phyloP scores from a whole-genome alignment of 805 yeast species.

The Kodamaea jinghongensis region DNA sequence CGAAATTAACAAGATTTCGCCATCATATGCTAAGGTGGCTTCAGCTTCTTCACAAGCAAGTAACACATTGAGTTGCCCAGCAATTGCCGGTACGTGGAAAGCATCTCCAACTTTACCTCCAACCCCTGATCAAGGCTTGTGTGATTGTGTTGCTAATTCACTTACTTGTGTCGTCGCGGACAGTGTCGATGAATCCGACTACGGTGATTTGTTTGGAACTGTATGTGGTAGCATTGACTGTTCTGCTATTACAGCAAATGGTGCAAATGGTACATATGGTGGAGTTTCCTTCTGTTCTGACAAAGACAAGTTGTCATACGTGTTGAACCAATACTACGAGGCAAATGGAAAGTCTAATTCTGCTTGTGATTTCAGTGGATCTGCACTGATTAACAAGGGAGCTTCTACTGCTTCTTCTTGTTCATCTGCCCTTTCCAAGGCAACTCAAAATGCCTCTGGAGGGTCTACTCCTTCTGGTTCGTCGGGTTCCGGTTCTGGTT shows the following conservation, averaged over 20 bases:
- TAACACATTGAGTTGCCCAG: constrained; percentile 59
- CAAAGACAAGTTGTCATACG: constrained; percentile 63
- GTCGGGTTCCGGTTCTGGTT: constrained; percentile 25
- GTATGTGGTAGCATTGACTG: constrained; percentile 63
- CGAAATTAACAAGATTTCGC: constrained; percentile 35
- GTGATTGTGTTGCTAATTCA: constrained; percentile 60
- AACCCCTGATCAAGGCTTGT: constrained; percentile 63
- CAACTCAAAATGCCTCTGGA: constrained; percentile 12
- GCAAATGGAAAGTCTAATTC: constrained; percentile 39
- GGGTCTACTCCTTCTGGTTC: constrained; percentile 21
- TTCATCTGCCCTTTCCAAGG: constrained; percentile 21
- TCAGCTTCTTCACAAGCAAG: constrained; percentile 30
- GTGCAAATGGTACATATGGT: constrained; percentile 67
- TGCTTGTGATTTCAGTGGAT: constrained; percentile 71
- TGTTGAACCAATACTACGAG: constrained; percentile 45
- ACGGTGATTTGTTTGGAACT: constrained; percentile 53
- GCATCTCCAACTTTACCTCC: constrained; percentile 75
- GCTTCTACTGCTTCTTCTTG: constrained; percentile 33
- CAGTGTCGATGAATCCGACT: constrained; percentile 53
- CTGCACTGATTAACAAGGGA: constrained; percentile 46
- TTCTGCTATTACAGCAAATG: constrained; percentile 59
- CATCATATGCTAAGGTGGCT: constrained; percentile 37
- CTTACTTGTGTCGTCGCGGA: constrained; percentile 59
- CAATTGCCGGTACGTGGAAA: constrained; percentile 53
- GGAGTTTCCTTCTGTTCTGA: constrained; percentile 68